Conservation (phyloP, 1,284 basidiomycete genomes). For the Heterobasidion occidentale region DNA sequence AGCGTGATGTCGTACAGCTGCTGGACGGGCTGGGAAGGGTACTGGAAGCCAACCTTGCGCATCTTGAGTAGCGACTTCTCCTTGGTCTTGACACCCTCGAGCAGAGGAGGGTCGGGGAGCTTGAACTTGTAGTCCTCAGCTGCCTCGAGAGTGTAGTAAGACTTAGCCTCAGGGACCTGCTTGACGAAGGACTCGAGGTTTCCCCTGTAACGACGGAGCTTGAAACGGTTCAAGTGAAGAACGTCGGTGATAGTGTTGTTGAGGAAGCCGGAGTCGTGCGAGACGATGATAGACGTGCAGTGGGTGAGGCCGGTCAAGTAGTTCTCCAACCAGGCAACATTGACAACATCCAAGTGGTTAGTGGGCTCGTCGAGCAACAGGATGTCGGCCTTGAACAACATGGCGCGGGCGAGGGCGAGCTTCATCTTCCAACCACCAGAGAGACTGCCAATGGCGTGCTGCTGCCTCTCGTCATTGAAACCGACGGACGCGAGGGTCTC, state of each 20-base stretch:
- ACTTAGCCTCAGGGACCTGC: slow-evolving; percentile 94
- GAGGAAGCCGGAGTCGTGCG: slow-evolving; percentile 98
- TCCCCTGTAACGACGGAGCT: slow-evolving; percentile 94
- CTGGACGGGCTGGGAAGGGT: slow-evolving; percentile 78
- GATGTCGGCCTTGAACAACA: slow-evolving; percentile 98
- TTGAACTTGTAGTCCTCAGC: slow-evolving; percentile 96
- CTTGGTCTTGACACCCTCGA: slow-evolving; percentile 99
- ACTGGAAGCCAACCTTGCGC: slow-evolving; percentile 97
- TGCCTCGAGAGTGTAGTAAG: slow-evolving; percentile 94
- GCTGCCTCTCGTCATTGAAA: slow-evolving; percentile 84
- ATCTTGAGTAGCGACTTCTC: slow-evolving; percentile 97
- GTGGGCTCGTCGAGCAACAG: slow-evolving; percentile 96
- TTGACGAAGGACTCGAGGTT: slow-evolving; percentile 97
- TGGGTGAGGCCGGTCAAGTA: slow-evolving; percentile 86
- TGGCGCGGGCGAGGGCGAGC: slow-evolving; percentile 95
- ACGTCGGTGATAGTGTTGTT: slow-evolving; percentile 99
- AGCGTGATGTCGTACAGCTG: slow-evolving; percentile 93
- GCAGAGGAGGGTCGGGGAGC: slow-evolving; percentile 90
- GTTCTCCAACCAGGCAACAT: slow-evolving; percentile 94
- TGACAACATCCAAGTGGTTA: slow-evolving; percentile 97
- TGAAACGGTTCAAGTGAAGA: slow-evolving; percentile 98
- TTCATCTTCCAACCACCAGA: slow-evolving; percentile 99
- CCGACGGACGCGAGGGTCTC: slow-evolving; percentile 86
- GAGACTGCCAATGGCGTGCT: slow-evolving; percentile 80
- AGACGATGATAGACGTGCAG: slow-evolving; percentile 97